phyloP scores from a whole-genome alignment of 2,329 filamentous ascomycete genomes.

The Dothiorella sarmentorum region DNA sequence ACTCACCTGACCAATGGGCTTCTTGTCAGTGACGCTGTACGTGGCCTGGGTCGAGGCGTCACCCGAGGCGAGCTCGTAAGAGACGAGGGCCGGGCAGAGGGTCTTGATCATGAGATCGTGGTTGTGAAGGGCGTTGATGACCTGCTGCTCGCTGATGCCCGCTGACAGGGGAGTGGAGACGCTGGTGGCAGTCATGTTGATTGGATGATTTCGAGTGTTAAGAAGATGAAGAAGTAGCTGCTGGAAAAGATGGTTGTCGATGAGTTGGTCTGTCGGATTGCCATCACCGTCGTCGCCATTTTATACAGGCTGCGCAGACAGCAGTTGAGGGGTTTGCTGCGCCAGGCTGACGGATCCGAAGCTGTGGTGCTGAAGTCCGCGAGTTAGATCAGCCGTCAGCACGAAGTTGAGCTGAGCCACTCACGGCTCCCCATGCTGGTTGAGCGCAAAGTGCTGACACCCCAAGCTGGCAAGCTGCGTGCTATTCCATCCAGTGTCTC shows the following conservation, averaged over 20 bases:
- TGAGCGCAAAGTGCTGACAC: slow-evolving; percentile 1
- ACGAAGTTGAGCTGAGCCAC: slow-evolving; percentile 2
- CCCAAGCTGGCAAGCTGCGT: background rate
- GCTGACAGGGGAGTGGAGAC: slow-evolving; percentile 35
- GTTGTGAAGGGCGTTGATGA: slow-evolving; percentile 38
- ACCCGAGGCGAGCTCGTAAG: slow-evolving; percentile 33
- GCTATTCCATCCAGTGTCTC: no score
- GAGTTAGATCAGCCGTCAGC: slow-evolving; percentile 3
- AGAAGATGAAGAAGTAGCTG: background rate
- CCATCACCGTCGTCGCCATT: background rate
- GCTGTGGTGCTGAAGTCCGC: slow-evolving; percentile 1
- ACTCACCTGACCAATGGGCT: slow-evolving; percentile 35
- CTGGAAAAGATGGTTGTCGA: background rate
- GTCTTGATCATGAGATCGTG: slow-evolving; percentile 41
- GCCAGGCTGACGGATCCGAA: slow-evolving; percentile 1
- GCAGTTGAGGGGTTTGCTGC: background rate
- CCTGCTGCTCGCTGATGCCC: slow-evolving; percentile 24
- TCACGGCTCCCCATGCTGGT: slow-evolving; percentile 11
- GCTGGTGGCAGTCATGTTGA: slow-evolving; percentile 36
- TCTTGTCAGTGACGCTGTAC: slow-evolving; percentile 39
- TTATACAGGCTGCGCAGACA: background rate
- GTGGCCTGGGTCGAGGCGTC: slow-evolving; percentile 29
- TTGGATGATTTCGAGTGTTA: background rate
- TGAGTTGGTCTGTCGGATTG: background rate
- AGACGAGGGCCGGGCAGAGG: slow-evolving; percentile 34